These are phyloP conservation scores for Myrica gale DNA, from an alignment of 306 rosid species.

Conservation along the genomic window DNA sequence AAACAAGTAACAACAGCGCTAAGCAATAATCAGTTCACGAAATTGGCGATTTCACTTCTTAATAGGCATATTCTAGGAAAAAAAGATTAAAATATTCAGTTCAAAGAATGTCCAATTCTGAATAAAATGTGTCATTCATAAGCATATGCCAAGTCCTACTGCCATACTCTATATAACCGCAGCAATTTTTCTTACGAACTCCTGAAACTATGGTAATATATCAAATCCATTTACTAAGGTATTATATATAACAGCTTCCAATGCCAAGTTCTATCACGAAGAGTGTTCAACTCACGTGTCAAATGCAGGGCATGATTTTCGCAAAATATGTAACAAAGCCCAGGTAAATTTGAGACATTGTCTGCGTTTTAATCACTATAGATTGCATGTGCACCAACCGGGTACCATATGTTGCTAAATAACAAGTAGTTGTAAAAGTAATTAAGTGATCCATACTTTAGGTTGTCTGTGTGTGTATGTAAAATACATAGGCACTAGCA, in stretches of 20 bases:
- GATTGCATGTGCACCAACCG: background rate
- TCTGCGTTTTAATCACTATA: background rate
- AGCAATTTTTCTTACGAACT: too few relatives aligned
- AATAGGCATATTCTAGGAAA: background rate
- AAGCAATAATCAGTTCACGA: constrained; percentile 16
- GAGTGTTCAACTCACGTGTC: background rate
- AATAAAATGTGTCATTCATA: background rate
- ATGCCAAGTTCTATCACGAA: background rate
- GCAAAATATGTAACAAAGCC: background rate
- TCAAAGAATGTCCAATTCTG: background rate
- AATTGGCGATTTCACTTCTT: constrained; percentile 3
- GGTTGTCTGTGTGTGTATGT: background rate
- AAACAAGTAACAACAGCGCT: constrained; percentile 32
- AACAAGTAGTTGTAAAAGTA: background rate
- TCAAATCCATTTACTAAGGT: background rate
- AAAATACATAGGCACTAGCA: background rate
- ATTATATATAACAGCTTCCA: background rate
- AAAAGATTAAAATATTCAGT: background rate
- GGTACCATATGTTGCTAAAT: background rate
- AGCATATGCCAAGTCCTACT: background rate
- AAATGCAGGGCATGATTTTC: background rate
- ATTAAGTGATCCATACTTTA: background rate
- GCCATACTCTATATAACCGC: too few relatives aligned
- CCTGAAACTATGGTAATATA: background rate
- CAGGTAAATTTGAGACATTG: background rate